Conservation (phyloP, 2,329 filamentous ascomycete species). For the Phyllosticta ampelicida region DNA sequence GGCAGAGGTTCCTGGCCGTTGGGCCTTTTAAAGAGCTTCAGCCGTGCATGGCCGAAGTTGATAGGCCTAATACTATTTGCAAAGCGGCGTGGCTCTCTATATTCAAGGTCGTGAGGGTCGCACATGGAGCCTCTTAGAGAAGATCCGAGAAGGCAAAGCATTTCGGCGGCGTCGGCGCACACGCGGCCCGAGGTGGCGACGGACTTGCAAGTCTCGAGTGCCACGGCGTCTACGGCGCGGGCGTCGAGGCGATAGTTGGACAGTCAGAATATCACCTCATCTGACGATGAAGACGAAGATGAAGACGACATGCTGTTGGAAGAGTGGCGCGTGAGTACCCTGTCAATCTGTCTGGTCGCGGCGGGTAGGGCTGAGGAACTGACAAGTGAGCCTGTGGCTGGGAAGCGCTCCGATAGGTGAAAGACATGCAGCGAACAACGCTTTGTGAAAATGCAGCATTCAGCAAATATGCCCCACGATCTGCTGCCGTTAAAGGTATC, state of each 20-base stretch:
- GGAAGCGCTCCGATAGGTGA: background rate
- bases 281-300: background rate
- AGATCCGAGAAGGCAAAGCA: background rate
- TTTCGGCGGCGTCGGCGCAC: background rate
- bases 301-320: background rate
- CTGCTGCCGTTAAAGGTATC: background rate
- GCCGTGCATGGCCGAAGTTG: background rate
- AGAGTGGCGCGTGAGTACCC: background rate
- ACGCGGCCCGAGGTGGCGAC: slow-evolving; percentile 8
- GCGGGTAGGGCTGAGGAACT: background rate
- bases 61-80: background rate
- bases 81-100: background rate
- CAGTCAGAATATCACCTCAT: background rate
- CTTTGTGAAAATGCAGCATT: background rate
- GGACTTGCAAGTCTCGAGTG: background rate
- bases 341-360: background rate
- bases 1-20: background rate
- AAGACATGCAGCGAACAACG: background rate
- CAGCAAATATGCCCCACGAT: background rate
- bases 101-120: slow-evolving; percentile 1
- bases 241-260: background rate
- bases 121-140: background rate
- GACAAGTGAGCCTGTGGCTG: background rate
- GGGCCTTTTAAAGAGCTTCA: background rate
- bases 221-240: background rate